Evolutionary conservation across 768 basidiomycete genomes (phyloP).

Genomic region (Agaricus sinodeliciosus): DNA sequence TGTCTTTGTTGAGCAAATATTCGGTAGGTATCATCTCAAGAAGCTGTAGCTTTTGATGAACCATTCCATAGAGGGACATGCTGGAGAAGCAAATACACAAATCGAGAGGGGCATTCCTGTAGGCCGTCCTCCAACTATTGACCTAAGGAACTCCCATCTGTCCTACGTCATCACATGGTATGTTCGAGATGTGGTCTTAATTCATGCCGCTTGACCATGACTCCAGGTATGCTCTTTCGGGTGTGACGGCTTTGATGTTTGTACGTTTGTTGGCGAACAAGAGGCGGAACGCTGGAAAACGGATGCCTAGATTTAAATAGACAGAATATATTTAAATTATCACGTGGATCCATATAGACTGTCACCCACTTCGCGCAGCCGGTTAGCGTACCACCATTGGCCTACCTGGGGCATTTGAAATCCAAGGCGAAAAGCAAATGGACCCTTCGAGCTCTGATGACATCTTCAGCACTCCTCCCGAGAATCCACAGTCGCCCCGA

Average conservation of each 20-base stretch:
- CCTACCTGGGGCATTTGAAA: not conserved
- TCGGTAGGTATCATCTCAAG: slow-evolving; percentile 49
- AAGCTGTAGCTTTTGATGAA: not conserved
- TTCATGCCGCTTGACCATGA: not conserved
- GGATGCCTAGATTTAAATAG: slow-evolving; percentile 49
- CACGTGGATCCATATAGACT: not conserved
- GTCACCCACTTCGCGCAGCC: not conserved
- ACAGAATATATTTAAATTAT: not conserved
- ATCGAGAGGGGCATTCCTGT: slow-evolving; percentile 74
- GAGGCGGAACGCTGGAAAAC: slow-evolving; percentile 38
- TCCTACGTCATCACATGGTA: slow-evolving; percentile 97
- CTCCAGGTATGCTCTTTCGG: slow-evolving; percentile 82
- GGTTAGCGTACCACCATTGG: not conserved
- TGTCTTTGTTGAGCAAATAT: slow-evolving; percentile 87
- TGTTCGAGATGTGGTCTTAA: slow-evolving; percentile 14
- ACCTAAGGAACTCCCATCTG: slow-evolving; percentile 88
- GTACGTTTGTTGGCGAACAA: slow-evolving; percentile 55
- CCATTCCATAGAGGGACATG: slow-evolving; percentile 64
- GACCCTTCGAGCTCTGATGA: slow-evolving; percentile 20
- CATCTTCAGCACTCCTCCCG: slow-evolving; percentile 16
- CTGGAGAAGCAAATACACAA: slow-evolving; percentile 58
- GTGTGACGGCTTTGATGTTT: slow-evolving; percentile 81
- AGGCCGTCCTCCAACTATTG: slow-evolving; percentile 76
- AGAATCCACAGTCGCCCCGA: slow-evolving; percentile 9
- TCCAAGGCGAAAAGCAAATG: slow-evolving; percentile 11